A percentile compares a stretch with the other conserved stretches of the same genome.
Conservation (phyloP, 371 early-diverging fungal genomes). For the Mucor saturninus region DNA sequence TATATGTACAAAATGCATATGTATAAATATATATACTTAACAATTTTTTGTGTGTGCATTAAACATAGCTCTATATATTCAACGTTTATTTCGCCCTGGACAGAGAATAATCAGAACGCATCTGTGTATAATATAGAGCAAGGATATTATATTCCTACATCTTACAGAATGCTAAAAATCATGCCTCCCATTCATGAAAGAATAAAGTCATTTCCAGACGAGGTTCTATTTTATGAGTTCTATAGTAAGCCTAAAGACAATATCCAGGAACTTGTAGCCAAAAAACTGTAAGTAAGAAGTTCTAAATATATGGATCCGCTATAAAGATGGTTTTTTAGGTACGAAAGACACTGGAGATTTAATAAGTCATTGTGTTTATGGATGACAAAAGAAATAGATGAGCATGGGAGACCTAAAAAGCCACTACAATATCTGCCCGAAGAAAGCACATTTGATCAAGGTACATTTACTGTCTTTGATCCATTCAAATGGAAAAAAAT, state of each 20-base stretch:
- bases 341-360: slow-evolving; percentile 86
- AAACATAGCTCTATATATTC: slow-evolving; percentile 65
- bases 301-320: background rate
- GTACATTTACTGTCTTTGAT: slow-evolving; percentile 83
- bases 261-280: slow-evolving; percentile 88
- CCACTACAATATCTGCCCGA: slow-evolving; percentile 31
- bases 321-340: slow-evolving; percentile 30
- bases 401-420: slow-evolving; percentile 22
- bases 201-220: slow-evolving; percentile 75
- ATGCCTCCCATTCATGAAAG: slow-evolving; percentile 71
- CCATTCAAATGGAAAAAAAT: slow-evolving; percentile 77
- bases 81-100: slow-evolving; percentile 83
- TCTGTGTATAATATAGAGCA: slow-evolving; percentile 63
- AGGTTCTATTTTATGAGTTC: slow-evolving; percentile 93
- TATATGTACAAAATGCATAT: no score
- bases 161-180: slow-evolving; percentile 61
- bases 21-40: background rate
- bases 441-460: slow-evolving; percentile 62
- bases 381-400: slow-evolving; percentile 68
- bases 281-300: slow-evolving; percentile 67
- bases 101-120: slow-evolving; percentile 55
- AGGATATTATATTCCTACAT: slow-evolving; percentile 72
- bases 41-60: background rate
- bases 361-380: slow-evolving; percentile 85
- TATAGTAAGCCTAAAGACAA: slow-evolving; percentile 88